Conservation (phyloP, 2,329 filamentous ascomycete genomes). For the Parastagonospora avenae region DNA sequence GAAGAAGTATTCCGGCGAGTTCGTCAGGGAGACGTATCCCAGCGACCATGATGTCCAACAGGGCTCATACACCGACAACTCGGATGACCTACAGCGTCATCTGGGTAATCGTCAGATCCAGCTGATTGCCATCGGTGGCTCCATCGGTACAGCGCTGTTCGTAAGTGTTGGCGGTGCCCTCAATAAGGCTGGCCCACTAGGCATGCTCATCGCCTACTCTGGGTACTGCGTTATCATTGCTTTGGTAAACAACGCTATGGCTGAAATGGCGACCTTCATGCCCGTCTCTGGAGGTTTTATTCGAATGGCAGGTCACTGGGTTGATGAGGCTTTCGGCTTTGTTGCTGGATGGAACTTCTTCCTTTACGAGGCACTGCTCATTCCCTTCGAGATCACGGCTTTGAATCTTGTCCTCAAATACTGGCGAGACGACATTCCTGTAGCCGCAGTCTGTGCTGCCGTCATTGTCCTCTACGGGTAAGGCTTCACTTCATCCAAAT, state of each 20-base stretch:
- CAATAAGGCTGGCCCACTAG: slow-evolving; percentile 56
- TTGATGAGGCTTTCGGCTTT: slow-evolving; percentile 68
- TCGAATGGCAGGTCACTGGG: slow-evolving; percentile 68
- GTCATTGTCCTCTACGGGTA: slow-evolving; percentile 52
- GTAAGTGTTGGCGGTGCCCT: slow-evolving; percentile 66
- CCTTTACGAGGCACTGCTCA: slow-evolving; percentile 57
- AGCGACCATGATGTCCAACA: slow-evolving; percentile 33
- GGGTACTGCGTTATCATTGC: slow-evolving; percentile 62
- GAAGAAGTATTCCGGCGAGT: slow-evolving; percentile 41
- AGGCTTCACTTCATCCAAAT: slow-evolving; percentile 14
- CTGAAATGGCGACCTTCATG: slow-evolving; percentile 68
- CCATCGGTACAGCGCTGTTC: slow-evolving; percentile 58
- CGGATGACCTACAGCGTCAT: slow-evolving; percentile 46
- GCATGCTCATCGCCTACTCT: slow-evolving; percentile 64
- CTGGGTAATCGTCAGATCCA: slow-evolving; percentile 50
- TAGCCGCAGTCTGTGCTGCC: slow-evolving; percentile 48
- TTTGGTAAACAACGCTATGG: slow-evolving; percentile 68
- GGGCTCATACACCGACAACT: slow-evolving; percentile 39
- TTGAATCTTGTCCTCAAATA: slow-evolving; percentile 46
- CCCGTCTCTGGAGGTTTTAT: slow-evolving; percentile 69
- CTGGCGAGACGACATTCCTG: slow-evolving; percentile 54
- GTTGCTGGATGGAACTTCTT: slow-evolving; percentile 60
- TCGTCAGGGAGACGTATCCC: slow-evolving; percentile 30
- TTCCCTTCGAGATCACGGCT: slow-evolving; percentile 59
- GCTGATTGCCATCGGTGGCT: slow-evolving; percentile 49